phyloP scores from a whole-genome alignment of 1,284 basidiomycete genomes.

The Ceratobasidium sp. region DNA sequence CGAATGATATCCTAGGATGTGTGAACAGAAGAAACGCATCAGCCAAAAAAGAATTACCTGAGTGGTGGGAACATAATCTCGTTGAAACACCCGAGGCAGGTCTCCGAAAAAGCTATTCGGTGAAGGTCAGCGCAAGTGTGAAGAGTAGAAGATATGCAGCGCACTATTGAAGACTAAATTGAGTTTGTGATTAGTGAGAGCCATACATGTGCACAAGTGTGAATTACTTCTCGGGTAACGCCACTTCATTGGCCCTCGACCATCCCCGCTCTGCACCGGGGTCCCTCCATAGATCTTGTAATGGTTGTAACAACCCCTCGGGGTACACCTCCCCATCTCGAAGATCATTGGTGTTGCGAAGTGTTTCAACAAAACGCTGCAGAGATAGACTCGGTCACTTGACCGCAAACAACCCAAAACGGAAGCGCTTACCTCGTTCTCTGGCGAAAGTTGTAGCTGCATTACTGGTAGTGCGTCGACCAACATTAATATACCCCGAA shows the following conservation, averaged over 20 bases:
- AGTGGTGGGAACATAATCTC: constrained; percentile 72
- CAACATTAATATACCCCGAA: constrained; percentile 79
- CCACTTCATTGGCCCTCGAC: constrained; percentile 79
- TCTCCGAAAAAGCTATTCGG: constrained; percentile 69
- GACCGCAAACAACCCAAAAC: neutral
- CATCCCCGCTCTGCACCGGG: constrained; percentile 74
- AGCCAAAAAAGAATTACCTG: constrained; percentile 52
- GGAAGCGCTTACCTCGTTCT: constrained; percentile 54
- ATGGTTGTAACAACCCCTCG: constrained; percentile 62
- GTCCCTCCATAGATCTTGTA: constrained; percentile 80
- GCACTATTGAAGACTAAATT: constrained; percentile 42
- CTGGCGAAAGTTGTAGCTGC: constrained; percentile 70
- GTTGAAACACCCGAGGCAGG: constrained; percentile 78
- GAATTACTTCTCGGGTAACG: constrained; percentile 84
- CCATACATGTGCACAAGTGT: constrained; percentile 7
- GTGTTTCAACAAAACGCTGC: constrained; percentile 55
- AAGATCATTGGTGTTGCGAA: constrained; percentile 73
- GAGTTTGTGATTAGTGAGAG: constrained; percentile 19
- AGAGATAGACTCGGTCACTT: neutral
- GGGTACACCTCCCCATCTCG: constrained; percentile 83
- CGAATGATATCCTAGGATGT: constrained; percentile 71
- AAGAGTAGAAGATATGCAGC: neutral
- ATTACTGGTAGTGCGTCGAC: constrained; percentile 90
- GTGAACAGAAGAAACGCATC: neutral
- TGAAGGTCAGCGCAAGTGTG: neutral